Evolutionary conservation across 176 grass and related monocot species (phyloP), one percentile per base, ranked within the genome.

Genomic region (Otatea glauca): DNA sequence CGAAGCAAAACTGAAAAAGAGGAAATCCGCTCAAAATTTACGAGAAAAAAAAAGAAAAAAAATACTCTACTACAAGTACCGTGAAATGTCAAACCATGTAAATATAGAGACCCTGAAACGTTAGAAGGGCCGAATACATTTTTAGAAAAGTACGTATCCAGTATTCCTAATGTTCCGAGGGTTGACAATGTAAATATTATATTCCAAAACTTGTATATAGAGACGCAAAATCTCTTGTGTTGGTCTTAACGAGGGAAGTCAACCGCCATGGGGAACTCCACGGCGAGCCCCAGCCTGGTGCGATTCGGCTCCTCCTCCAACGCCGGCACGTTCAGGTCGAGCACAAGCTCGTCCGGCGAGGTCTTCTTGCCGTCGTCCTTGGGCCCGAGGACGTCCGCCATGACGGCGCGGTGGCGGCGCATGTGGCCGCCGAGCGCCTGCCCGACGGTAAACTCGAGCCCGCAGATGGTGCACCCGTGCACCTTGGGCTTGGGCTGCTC

Each of bases 371-470:
- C 38, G 38, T 69, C 58, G 45, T 74, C 77, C 48, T 85, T 73
- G 21, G 32, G 23, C 5, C 37, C 72, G 20, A 86, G 50, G 18
- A 67, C 65, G 21, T 80, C 65, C 9, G 78, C 80, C 34, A 69
- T 83, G 13, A 79, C 70, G 3, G 88, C 32, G 20, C 97, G 81
- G 86, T 99, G 97, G 45, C 97, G 88, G 66, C 97, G 87, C 93
- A 99, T 99, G 79, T 99, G 97, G 14, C 97, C 97, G 14, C 97
- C 93, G 35, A 99, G 90, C 54, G 97, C 97, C 90, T 99, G 93
- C 5, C 97, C 97, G 59, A 99, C 84, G 75, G 93, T 47, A 81
- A 99, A 96, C 91, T 99, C 84, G 72, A 99, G 92, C 7, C 97
- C 97, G 55, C 97, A 99, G 79, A 99, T 83, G 74, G 97, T 92